Base-by-base conservation (phyloP, 2,329 filamentous ascomycete species). In the Fusarium concolor region DNA sequence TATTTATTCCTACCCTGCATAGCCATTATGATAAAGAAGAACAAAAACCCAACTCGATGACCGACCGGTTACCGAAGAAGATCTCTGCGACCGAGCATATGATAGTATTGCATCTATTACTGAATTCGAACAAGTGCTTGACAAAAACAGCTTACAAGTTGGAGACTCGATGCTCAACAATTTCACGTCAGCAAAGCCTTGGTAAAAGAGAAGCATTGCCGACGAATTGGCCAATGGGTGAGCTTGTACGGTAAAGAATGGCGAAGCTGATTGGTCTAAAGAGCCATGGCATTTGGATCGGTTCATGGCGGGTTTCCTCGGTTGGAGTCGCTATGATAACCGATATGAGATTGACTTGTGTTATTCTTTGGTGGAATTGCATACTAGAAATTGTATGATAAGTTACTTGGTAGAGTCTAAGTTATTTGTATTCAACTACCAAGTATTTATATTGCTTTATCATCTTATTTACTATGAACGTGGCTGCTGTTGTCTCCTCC, bases 251-350 rank as follows among this genome's bases (percentile, higher is more conserved):
- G 68, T 20, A 55, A 52, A 47, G 33, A 50, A 14, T 24, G 8
- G 4, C 11, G 42, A 28, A 7, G 18, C 31, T 68, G 64, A 70
- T 67, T 72, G 62, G 71, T 15, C 10, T 10, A 44, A 14, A 20
- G 14, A 56, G 65, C 65, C 65, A 65, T 68, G 65, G 65, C 46
- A 61, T 39, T 66, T 49, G 2, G 18, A 44, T 69, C 71, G 75
- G 70, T 69, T 70, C 65, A 39, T 57, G 51, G 65, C 77, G 77
- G 77, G 72, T 79, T 76, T 71, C 70, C 72, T 79, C 77, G 77
- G 77, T 76, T 78, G 74, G 37, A 51, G 56, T 75, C 43, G 22
- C 38, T 14, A 35, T 43, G 43, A 56, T 56, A 64, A 52, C 60
- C 46, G 45, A 6, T 20, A 6, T 31, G 11, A 11, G 28, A 9